Conservation (phyloP, 805 yeast species). For the Wickerhamomyces ciferrii region DNA sequence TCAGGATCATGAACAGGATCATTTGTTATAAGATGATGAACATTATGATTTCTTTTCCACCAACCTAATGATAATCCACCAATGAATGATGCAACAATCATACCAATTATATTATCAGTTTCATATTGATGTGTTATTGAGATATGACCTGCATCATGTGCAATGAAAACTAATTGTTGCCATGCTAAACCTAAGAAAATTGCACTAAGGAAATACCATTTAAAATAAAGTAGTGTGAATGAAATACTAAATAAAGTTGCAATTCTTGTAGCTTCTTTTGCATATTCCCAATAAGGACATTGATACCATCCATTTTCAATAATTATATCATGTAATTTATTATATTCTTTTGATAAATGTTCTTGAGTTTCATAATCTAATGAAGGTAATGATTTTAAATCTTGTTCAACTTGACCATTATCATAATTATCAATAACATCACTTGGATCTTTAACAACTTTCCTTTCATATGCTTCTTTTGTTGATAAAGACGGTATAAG, state of each 20-base stretch:
- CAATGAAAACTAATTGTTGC: constrained; percentile 88
- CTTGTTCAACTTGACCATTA: constrained; percentile 46
- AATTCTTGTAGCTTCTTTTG: constrained; percentile 63
- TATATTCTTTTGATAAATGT: constrained; percentile 49
- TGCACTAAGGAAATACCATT: constrained; percentile 52
- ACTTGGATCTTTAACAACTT: constrained; percentile 50
- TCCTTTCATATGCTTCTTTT: constrained; percentile 20
- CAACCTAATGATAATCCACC: constrained; percentile 92
- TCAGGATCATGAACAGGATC: constrained; percentile 95
- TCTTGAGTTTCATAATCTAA: constrained; percentile 67
- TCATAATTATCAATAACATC: constrained; percentile 53
- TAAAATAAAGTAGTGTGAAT: constrained; percentile 39
- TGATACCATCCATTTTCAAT: constrained; percentile 58
- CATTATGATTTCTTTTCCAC: constrained; percentile 94
- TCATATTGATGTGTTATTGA: constrained; percentile 78
- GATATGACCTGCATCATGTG: constrained; percentile 88
- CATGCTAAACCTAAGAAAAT: constrained; percentile 67
- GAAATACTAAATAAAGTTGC: constrained; percentile 44
- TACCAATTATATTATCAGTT: constrained; percentile 69
- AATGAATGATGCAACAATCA: constrained; percentile 64
- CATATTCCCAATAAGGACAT: constrained; percentile 71
- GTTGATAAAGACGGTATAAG: constrained; percentile 34
- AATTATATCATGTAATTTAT: constrained; percentile 50
- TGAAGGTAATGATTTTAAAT: constrained; percentile 52
- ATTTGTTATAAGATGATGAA: constrained; percentile 88